These are phyloP conservation scores for Ophiocordyceps camponoti-saundersi DNA, from an alignment of 2,329 filamentous ascomycete species.

Conservation along the genomic window DNA sequence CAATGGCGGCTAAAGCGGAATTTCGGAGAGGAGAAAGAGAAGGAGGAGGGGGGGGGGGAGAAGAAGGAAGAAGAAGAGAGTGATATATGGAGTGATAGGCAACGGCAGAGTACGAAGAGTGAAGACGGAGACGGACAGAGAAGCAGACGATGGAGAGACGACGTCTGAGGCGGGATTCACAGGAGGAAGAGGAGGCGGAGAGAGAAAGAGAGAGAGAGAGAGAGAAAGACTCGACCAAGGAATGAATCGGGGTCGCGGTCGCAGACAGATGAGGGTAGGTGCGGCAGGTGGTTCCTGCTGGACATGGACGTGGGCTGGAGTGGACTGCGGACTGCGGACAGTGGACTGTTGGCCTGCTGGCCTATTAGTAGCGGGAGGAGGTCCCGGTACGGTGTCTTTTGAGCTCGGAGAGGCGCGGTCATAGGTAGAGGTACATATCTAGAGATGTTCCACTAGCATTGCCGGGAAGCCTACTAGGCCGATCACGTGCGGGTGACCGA, in stretches of 20 bases:
- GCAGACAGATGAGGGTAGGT: slow-evolving; percentile 8
- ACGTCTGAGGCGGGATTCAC: neutral
- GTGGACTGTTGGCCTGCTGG: neutral
- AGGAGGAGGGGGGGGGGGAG: neutral
- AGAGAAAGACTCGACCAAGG: slow-evolving; percentile 4
- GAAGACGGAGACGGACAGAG: neutral
- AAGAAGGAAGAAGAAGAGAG: neutral
- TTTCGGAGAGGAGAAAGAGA: neutral
- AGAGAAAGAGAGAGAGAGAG: neutral
- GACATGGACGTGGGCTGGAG: neutral
- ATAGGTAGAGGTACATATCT: neutral
- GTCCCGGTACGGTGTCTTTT: neutral
- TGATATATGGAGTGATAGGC: neutral
- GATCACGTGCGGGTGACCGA: too few species aligned
- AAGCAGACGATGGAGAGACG: neutral
- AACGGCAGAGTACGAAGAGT: neutral
- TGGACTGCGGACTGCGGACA: neutral
- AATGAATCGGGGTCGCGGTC: slow-evolving; percentile 10
- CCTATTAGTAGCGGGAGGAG: neutral
- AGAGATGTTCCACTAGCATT: neutral
- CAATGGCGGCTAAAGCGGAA: neutral
- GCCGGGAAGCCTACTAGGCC: too few species aligned
- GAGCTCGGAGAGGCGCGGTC: neutral
- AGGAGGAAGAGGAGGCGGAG: neutral
- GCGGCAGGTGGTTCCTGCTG: slow-evolving; percentile 8